These are phyloP conservation scores for Amanita molliuscula DNA, from an alignment of 768 basidiomycete species.

Conservation along the genomic window DNA sequence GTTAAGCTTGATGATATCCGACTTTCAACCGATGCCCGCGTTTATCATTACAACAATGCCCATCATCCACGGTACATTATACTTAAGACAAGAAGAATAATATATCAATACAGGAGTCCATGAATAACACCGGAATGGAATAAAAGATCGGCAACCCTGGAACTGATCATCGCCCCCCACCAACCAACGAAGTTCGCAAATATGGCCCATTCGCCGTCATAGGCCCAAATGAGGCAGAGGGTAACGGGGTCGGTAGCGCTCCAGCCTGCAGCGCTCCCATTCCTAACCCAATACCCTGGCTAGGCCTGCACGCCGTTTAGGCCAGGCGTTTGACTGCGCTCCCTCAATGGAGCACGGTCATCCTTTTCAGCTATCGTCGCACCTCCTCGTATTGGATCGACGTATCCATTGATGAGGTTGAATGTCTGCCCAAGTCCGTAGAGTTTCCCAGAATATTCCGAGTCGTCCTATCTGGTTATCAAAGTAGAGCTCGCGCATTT, in stretches of 20 bases:
- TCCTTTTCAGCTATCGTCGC: conserved; percentile 79
- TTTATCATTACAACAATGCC: not conserved
- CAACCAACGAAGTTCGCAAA: conserved; percentile 53
- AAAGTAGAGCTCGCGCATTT: conserved; percentile 90
- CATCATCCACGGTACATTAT: not conserved
- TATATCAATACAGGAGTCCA: conserved; percentile 2
- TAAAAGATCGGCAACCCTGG: conserved; percentile 5
- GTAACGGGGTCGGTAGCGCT: conserved; percentile 32
- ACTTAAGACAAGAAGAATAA: conserved; percentile 1
- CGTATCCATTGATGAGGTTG: conserved; percentile 52
- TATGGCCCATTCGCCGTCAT: conserved; percentile 54
- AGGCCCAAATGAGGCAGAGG: conserved; percentile 47
- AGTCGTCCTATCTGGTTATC: conserved; percentile 81
- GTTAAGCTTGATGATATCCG: too few relatives aligned
- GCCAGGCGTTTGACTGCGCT: conserved; percentile 50
- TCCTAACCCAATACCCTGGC: conserved; percentile 35
- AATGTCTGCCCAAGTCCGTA: conserved; percentile 81
- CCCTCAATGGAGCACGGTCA: conserved; percentile 46
- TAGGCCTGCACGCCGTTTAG: conserved; percentile 24
- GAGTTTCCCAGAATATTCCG: conserved; percentile 71
- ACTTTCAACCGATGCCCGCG: too few relatives aligned
- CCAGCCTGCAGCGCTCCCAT: conserved; percentile 33
- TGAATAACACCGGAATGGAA: conserved; percentile 12
- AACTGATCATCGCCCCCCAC: conserved; percentile 30
- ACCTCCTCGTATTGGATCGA: conserved; percentile 56